Evolutionary conservation across 164 flowering plant genomes (phyloP), one percentile per base, ranked within the genome.

Genomic region (Stephania japonica): DNA sequence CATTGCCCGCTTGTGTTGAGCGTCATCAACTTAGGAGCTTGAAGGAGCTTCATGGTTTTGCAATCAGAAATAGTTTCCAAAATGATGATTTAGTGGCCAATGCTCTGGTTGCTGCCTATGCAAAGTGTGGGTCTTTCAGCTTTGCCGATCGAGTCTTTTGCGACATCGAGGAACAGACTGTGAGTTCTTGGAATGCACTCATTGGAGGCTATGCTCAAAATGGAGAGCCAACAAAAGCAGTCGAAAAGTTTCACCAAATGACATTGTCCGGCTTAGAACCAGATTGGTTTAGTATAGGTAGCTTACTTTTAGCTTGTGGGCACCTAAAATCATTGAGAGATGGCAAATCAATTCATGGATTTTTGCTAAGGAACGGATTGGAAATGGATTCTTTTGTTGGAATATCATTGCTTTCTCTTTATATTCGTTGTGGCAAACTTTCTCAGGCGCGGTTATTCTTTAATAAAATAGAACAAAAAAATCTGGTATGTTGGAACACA

Each of bases 121-220:
- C 88, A 21, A 90, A 86, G 73, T 92, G 93, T 81, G 90, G 88
- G n/a, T 80, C 76, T 2, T 62, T 84, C 61, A 70, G 47, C 19
- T 83, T 16, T 47, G 92, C 92, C 19, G 70, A 85, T 69, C 63
- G 18, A 68, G 80, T 86, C 42, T 90, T 90, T 71, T 11, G 72
- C 67, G 64, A 47, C 8, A 82, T 87, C 50, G 73, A 78, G 53
- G 72, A 38, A 4, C 88, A 80, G 78, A 85, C 84, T 5, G 86
- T 87, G 25, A 84, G 80, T 76, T 81, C 94, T 65, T 90, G 94
- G 90, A 92, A 87, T 83, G 95, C 94, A 19, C 61, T 89, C 25
- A 86, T 88, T 68, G 88, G 87, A 75, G 90, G 88, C 7, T 76
- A 72, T 80, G 86, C 87, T 1, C 94, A 88, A 72, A 83, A 86